Evolutionary conservation across 163 green algal genomes (phyloP).

Genomic region (Volvox carteri): DNA sequence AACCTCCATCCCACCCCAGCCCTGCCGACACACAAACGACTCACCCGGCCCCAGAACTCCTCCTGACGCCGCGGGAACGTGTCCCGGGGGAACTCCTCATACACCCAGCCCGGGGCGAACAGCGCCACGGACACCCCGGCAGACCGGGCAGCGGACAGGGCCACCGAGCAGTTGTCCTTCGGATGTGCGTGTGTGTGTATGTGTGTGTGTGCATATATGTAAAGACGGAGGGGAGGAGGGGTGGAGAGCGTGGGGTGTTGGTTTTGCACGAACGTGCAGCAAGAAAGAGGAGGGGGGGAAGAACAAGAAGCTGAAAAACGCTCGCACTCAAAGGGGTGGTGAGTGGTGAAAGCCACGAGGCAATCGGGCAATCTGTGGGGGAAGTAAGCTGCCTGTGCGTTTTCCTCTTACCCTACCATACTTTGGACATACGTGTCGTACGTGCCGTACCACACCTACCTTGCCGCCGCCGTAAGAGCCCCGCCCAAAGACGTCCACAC

Average conservation of each 20-base stretch:
- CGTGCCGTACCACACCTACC: conserved; percentile 10
- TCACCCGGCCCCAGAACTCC: conserved; percentile 61
- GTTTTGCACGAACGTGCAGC: no score
- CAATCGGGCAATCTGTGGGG: no score
- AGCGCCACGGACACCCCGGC: conserved; percentile 61
- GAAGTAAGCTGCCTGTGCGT: no score
- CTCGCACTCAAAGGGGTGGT: background rate
- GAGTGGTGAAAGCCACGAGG: background rate
- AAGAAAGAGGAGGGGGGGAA: background rate
- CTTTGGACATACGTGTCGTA: background rate
- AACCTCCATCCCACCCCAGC: no score
- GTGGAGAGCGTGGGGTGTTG: no score
- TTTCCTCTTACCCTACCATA: background rate
- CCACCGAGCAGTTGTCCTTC: conserved; percentile 52
- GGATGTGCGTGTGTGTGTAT: no score
- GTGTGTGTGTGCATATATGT: no score
- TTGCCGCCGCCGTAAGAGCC: conserved; percentile 52
- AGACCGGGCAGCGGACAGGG: conserved; percentile 45
- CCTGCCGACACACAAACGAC: no score
- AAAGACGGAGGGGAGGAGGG: background rate
- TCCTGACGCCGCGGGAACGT: conserved; percentile 62
- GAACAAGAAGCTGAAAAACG: background rate
- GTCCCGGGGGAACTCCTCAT: conserved; percentile 55
- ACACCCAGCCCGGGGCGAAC: conserved; percentile 70
- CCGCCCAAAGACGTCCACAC: conserved; percentile 58